A percentile compares a stretch with the other conserved stretches of the same genome.
Evolutionary conservation across 306 rosid species (phyloP).

Genomic region (Trichosanthes cucumerina): DNA sequence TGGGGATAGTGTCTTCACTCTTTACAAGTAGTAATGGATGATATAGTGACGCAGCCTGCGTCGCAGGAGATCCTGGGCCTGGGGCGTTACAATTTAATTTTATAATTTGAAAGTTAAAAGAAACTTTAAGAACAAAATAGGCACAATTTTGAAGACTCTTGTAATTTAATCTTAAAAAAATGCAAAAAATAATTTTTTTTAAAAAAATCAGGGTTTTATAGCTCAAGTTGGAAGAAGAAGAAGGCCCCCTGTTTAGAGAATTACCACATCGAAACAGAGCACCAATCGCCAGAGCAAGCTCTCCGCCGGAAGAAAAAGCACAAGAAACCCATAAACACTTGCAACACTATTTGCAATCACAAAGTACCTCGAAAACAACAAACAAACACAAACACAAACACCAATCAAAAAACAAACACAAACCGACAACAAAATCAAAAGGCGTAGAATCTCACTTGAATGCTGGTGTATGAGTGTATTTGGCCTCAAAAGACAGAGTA

Average conservation of each 20-base stretch:
- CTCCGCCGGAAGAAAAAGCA: constrained; percentile 54
- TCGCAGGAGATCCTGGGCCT: no score
- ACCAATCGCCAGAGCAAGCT: constrained; percentile 72
- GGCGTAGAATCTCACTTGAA: constrained; percentile 36
- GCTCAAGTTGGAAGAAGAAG: not conserved
- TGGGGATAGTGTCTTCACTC: no score
- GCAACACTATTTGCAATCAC: constrained; percentile 51
- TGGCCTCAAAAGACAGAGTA: constrained; percentile 43
- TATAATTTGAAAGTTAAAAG: no score
- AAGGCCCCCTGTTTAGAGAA: not conserved
- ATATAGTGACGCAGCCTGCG: no score
- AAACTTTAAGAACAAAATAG: no score
- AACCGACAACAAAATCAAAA: not conserved
- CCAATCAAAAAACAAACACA: not conserved
- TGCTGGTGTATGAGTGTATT: constrained; percentile 52
- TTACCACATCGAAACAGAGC: constrained; percentile 61
- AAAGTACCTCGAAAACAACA: constrained; percentile 42
- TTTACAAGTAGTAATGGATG: no score
- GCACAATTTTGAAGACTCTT: no score
- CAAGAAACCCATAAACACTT: constrained; percentile 57
- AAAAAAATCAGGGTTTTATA: not conserved
- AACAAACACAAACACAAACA: not conserved
- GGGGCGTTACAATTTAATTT: no score
- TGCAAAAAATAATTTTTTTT: no score
- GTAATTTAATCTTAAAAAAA: no score